Evolutionary conservation across 768 basidiomycete genomes (phyloP).

Genomic region (Leccinum olivaceopallidum): DNA sequence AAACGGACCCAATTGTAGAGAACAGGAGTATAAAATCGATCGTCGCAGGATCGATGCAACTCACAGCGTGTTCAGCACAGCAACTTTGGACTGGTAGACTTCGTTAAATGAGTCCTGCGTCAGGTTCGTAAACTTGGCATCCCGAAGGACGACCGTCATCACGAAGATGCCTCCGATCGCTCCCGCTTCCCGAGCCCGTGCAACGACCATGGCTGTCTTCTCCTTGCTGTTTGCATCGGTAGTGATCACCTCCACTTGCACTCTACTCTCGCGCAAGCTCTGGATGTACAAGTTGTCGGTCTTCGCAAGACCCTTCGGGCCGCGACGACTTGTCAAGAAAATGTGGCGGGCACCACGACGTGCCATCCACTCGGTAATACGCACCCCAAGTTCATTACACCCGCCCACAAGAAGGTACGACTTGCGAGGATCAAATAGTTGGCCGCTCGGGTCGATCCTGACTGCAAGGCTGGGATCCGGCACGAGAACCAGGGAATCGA

Average conservation of each 20-base stretch:
- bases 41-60: conserved; percentile 15
- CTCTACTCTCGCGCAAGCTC: conserved; percentile 23
- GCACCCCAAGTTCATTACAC: conserved; percentile 25
- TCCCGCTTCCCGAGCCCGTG: conserved; percentile 21
- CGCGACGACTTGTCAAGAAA: conserved; percentile 31
- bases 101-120: conserved; percentile 33
- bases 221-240: conserved; percentile 25
- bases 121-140: conserved; percentile 34
- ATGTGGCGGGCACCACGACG: conserved; percentile 34
- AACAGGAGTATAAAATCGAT: conserved; percentile 36
- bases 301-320: conserved; percentile 19
- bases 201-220: conserved; percentile 27
- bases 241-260: conserved; percentile 30
- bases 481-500: conserved; percentile 20
- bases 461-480: conserved; percentile 9
- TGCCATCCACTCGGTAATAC: conserved; percentile 36
- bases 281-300: conserved; percentile 31
- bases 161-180: conserved; percentile 35
- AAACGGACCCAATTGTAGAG: conserved; percentile 36
- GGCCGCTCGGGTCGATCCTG: conserved; percentile 27
- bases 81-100: conserved; percentile 25
- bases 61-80: conserved; percentile 20
- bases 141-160: conserved; percentile 37
- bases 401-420: conserved; percentile 24
- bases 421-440: conserved; percentile 33